Percentiles rank a stretch among this genome's conserved stretches.
Conservation (phyloP, 2,329 filamentous ascomycete genomes). For the Paecilomyces sp. region DNA sequence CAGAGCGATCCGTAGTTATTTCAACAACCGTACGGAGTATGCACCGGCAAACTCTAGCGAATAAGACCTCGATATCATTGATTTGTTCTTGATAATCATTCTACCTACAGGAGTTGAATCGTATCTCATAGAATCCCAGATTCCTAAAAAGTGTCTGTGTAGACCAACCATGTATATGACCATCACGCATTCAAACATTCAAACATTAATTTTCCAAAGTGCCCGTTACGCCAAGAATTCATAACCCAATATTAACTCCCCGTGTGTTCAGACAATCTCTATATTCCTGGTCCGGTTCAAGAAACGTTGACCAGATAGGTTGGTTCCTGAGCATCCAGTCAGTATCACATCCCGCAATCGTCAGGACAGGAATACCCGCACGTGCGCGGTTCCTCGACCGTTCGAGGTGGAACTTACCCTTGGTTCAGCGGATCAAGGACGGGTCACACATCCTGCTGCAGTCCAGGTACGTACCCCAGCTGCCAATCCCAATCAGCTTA, state of each 20-base stretch:
- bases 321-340: background rate
- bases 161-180: background rate
- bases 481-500: constrained; percentile 1
- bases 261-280: background rate
- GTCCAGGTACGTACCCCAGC: constrained; percentile 11
- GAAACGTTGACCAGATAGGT: constrained; percentile 13
- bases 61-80: background rate
- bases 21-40: too few species aligned
- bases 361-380: constrained; percentile 15
- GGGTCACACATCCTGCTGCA: constrained; percentile 13
- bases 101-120: background rate
- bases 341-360: background rate
- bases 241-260: background rate
- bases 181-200: background rate
- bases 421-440: constrained; percentile 5
- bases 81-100: background rate
- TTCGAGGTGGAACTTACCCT: background rate
- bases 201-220: background rate
- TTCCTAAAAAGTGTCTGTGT: background rate
- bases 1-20: background rate
- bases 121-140: background rate
- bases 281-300: background rate
- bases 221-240: background rate
- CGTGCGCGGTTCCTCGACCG: constrained; percentile 9
- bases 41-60: too few species aligned